Evolutionary conservation across 2,329 filamentous ascomycete species (phyloP).

Genomic region (Periconia macrospinosa): DNA sequence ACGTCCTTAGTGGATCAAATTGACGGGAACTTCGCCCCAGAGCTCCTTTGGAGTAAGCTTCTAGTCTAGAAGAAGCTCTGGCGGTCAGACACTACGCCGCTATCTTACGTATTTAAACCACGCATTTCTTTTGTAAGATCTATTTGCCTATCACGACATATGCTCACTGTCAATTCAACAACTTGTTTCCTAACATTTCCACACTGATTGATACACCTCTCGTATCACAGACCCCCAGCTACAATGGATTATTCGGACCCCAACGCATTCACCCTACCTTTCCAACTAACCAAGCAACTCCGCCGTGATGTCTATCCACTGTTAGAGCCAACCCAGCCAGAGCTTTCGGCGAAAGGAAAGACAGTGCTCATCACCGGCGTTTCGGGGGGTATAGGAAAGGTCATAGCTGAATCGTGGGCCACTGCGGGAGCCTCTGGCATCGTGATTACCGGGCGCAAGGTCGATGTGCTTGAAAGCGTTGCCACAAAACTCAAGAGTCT

Average conservation of each 20-base stretch:
- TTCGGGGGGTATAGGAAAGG: slow-evolving; percentile 21
- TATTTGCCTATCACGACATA: no score
- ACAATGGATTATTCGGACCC: slow-evolving; percentile 10
- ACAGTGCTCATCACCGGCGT: slow-evolving; percentile 23
- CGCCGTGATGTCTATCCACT: slow-evolving; percentile 19
- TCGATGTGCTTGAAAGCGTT: slow-evolving; percentile 19
- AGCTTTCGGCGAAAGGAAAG: slow-evolving; percentile 12
- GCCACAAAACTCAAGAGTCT: slow-evolving; percentile 13
- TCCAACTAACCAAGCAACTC: slow-evolving; percentile 19
- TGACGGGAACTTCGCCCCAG: no score
- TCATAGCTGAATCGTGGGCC: slow-evolving; percentile 25
- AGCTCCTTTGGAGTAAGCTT: no score
- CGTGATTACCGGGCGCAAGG: slow-evolving; percentile 24
- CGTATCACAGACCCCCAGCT: neutral
- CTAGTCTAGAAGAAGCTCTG: no score
- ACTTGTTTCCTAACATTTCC: no score
- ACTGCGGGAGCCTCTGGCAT: slow-evolving; percentile 26
- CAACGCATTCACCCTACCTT: slow-evolving; percentile 16
- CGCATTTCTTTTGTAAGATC: no score
- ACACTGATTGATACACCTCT: no score
- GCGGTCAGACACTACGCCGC: no score
- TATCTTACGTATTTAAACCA: no score
- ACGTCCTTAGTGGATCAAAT: no score
- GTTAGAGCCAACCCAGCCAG: slow-evolving; percentile 7
- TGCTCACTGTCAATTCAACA: no score